Evolutionary conservation across 768 basidiomycete genomes (phyloP).

Genomic region (Kwoniella sp.): DNA sequence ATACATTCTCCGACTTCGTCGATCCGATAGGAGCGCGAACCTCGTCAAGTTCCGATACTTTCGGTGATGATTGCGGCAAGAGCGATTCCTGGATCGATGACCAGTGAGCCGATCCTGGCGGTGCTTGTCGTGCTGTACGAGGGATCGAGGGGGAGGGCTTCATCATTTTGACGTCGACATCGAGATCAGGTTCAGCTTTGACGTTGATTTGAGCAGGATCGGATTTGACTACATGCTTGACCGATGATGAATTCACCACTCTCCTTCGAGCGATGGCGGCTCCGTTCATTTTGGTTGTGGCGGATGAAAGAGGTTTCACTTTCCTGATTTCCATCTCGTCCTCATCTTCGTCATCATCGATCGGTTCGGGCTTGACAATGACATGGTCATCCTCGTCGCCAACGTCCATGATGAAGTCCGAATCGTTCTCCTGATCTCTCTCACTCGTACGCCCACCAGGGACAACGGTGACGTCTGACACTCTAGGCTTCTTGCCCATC

Average conservation of each 20-base stretch:
- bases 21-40: conserved; percentile 39
- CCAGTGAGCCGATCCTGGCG: conserved; percentile 41
- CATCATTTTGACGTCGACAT: conserved; percentile 25
- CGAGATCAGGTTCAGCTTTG: conserved; percentile 41
- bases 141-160: conserved; percentile 12
- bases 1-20: conserved; percentile 57
- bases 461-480: conserved; percentile 39
- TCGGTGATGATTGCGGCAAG: conserved; percentile 22
- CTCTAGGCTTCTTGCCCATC: conserved; percentile 51
- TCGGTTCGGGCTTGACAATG: conserved; percentile 33
- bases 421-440: conserved; percentile 28
- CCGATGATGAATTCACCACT: conserved; percentile 41
- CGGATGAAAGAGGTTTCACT: conserved; percentile 31
- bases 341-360: conserved; percentile 32
- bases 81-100: conserved; percentile 41
- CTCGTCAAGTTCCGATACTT: conserved; percentile 40
- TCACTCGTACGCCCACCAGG: conserved; percentile 10
- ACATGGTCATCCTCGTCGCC: conserved; percentile 28
- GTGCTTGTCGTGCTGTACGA: conserved; percentile 27
- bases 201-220: conserved; percentile 30
- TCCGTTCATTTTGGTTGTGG: conserved; percentile 38
- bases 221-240: conserved; percentile 41
- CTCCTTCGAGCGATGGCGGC: conserved; percentile 21
- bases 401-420: conserved; percentile 39
- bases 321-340: conserved; percentile 44